Percentiles rank a stretch among this genome's conserved stretches.
These are phyloP conservation scores for Ceratorhiza oryzae-sativae DNA, from an alignment of 1,284 basidiomycete genomes.

Conservation along the genomic window DNA sequence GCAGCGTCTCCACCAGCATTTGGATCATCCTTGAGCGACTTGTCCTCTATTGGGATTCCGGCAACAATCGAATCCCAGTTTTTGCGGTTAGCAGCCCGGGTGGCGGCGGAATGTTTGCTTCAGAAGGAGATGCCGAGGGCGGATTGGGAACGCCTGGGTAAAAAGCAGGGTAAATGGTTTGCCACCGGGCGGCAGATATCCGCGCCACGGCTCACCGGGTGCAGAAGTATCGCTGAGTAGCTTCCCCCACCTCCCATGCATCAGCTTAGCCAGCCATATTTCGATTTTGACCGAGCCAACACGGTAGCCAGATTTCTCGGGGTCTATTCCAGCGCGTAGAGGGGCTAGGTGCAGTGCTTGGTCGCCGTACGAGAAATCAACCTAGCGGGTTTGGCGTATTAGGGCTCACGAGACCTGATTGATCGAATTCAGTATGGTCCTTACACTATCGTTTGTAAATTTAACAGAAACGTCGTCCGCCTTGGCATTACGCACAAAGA, in stretches of 20 bases:
- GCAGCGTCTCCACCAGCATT: slow-evolving; percentile 82
- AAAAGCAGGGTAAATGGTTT: slow-evolving; percentile 43
- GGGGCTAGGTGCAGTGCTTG: slow-evolving; percentile 72
- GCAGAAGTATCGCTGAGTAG: slow-evolving; percentile 53
- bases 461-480: slow-evolving; percentile 66
- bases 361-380: slow-evolving; percentile 62
- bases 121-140: slow-evolving; percentile 16
- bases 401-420: not conserved
- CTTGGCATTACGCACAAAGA: slow-evolving; percentile 82
- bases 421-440: slow-evolving; percentile 42
- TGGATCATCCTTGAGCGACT: slow-evolving; percentile 71
- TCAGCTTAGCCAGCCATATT: slow-evolving; percentile 69
- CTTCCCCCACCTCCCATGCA: slow-evolving; percentile 73
- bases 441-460: slow-evolving; percentile 70
- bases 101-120: slow-evolving; percentile 12
- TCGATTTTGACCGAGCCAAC: slow-evolving; percentile 88
- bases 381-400: slow-evolving; percentile 14
- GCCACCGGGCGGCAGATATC: too few relatives aligned
- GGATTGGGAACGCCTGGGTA: not conserved
- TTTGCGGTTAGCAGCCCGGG: slow-evolving; percentile 56
- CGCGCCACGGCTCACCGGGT: slow-evolving; percentile 31
- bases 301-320: slow-evolving; percentile 65
- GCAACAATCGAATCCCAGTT: slow-evolving; percentile 84
- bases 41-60: slow-evolving; percentile 66
- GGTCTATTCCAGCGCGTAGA: slow-evolving; percentile 79